Conservation (phyloP, 495 filamentous ascomycete species). For the Lasiosphaeria hispida region DNA sequence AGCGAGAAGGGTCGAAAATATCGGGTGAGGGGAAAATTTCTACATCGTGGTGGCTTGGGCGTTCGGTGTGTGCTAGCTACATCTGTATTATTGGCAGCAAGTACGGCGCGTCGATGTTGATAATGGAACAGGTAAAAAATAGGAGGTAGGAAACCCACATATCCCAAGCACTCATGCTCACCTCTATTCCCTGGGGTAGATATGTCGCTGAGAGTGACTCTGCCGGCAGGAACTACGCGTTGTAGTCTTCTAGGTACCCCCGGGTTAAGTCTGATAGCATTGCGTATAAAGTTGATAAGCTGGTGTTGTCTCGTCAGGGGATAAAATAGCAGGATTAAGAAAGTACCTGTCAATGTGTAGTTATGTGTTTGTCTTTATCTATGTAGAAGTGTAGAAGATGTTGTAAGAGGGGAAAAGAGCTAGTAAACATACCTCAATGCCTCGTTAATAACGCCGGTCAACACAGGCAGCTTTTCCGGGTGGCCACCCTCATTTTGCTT, state of each 20-base stretch:
- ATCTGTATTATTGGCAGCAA: too few relatives aligned
- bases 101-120: too few relatives aligned
- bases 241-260: slow-evolving; percentile 23
- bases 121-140: too few relatives aligned
- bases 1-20: slow-evolving; percentile 46
- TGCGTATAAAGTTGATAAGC: neutral
- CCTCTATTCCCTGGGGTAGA: slow-evolving; percentile 16
- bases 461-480: slow-evolving; percentile 34
- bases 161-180: slow-evolving; percentile 22
- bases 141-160: slow-evolving; percentile 16
- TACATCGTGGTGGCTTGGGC: slow-evolving; percentile 31
- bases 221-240: slow-evolving; percentile 24
- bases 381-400: too few relatives aligned
- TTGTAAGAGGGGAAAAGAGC: neutral
- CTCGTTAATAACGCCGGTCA: slow-evolving; percentile 37
- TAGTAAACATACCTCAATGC: slow-evolving; percentile 18
- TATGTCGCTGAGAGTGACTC: slow-evolving; percentile 23
- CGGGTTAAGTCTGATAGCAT: slow-evolving; percentile 17
- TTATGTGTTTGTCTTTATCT: too few relatives aligned
- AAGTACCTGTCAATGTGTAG: too few relatives aligned
- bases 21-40: slow-evolving; percentile 38
- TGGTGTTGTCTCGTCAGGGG: neutral
- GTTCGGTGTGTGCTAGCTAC: too few relatives aligned
- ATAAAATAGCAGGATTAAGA: neutral
- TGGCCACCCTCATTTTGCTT: slow-evolving; percentile 14